Evolutionary conservation across 2,329 filamentous ascomycete species (phyloP).

Genomic region (Sporothrix schenckii): DNA sequence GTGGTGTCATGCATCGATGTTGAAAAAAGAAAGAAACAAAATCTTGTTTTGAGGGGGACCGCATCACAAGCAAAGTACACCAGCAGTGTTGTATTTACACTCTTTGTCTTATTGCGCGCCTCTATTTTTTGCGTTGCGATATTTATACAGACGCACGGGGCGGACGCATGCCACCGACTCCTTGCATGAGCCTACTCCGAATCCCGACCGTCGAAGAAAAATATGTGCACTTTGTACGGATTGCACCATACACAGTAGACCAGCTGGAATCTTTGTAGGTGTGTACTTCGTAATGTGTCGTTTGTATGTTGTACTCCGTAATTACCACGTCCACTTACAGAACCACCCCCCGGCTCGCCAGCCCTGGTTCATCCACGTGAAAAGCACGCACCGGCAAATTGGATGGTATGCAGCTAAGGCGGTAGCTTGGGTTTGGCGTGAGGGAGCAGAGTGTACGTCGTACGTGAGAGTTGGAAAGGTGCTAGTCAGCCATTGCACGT

Average conservation of each 20-base stretch:
- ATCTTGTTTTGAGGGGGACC: not conserved
- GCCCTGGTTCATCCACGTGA: constrained; percentile 18
- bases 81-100: constrained; percentile 17
- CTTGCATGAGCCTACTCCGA: too few species aligned
- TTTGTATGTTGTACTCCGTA: too few species aligned
- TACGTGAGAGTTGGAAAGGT: too few species aligned
- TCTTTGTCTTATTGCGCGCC: not conserved
- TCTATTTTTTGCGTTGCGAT: not conserved
- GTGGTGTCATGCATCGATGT: not conserved
- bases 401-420: constrained; percentile 23
- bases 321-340: too few species aligned
- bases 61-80: not conserved
- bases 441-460: not conserved
- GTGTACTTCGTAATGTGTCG: too few species aligned
- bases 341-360: not conserved
- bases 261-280: too few species aligned
- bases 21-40: not conserved
- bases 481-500: too few species aligned
- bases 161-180: too few species aligned
- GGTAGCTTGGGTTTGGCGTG: constrained; percentile 2
- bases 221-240: not conserved
- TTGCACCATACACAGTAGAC: too few species aligned
- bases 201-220: too few species aligned
- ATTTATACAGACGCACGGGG: not conserved
- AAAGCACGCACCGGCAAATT: constrained; percentile 23